phyloP scores from a whole-genome alignment of 2,329 filamentous ascomycete species.

The Exutisphaerella laricina region DNA sequence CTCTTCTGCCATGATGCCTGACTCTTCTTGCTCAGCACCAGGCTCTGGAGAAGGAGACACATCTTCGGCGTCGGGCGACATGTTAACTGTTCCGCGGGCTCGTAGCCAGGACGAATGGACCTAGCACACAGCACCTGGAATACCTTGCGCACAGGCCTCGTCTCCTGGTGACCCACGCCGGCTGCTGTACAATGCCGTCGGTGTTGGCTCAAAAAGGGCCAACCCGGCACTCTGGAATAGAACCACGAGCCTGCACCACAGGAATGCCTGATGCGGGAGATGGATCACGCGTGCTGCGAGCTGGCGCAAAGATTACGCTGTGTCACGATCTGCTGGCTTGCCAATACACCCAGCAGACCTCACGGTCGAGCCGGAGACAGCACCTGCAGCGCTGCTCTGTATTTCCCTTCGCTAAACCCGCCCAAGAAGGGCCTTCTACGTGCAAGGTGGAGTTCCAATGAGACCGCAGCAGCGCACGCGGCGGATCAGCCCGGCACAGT shows the following conservation, averaged over 20 bases:
- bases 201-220: conserved; percentile 14
- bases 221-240: conserved; percentile 16
- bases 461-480: conserved; percentile 13
- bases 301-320: conserved; percentile 17
- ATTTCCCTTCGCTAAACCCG: conserved; percentile 10
- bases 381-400: conserved; percentile 13
- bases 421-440: conserved; percentile 10
- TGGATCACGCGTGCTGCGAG: conserved; percentile 17
- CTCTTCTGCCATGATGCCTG: conserved; percentile 41
- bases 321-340: conserved; percentile 8
- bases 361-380: conserved; percentile 8
- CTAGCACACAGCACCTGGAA: conserved; percentile 32
- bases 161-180: conserved; percentile 36
- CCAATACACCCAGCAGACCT: conserved; percentile 10
- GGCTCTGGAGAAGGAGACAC: conserved; percentile 45
- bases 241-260: conserved; percentile 14
- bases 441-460: conserved; percentile 19
- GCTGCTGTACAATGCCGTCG: conserved; percentile 21
- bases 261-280: conserved; percentile 8
- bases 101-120: conserved; percentile 18
- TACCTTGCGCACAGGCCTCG: conserved; percentile 33
- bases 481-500: conserved; percentile 31
- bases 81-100: conserved; percentile 44
- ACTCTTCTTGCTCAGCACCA: conserved; percentile 38
- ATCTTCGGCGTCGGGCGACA: conserved; percentile 46